phyloP scores from a whole-genome alignment of 1,284 basidiomycete species.

The Thecaphora thlaspeos region DNA sequence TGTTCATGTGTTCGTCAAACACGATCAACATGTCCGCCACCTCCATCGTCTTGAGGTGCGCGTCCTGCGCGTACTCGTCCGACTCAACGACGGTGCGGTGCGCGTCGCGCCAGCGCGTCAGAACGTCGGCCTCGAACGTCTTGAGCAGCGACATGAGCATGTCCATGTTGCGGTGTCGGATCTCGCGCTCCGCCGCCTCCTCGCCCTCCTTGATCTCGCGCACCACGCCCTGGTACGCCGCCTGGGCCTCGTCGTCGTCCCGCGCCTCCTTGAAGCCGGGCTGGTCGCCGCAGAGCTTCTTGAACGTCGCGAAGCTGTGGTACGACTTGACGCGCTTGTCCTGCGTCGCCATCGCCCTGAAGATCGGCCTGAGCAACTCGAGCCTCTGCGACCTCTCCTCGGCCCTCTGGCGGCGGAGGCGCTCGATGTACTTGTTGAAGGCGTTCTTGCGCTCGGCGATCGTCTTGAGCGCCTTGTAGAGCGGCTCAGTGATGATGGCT shows the following conservation, averaged over 20 bases:
- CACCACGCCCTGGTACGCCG: constrained; percentile 32
- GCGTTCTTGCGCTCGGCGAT: constrained; percentile 90
- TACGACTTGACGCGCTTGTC: constrained; percentile 41
- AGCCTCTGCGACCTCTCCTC: constrained; percentile 23
- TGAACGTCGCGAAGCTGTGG: constrained; percentile 37
- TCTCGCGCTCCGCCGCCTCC: constrained; percentile 15
- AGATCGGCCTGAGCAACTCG: constrained; percentile 36
- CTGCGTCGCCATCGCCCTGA: constrained; percentile 15
- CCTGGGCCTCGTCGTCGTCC: constrained; percentile 32
- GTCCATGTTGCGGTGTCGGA: constrained; percentile 40
- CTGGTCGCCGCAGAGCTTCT: constrained; percentile 19
- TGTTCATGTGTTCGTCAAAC: constrained; percentile 50
- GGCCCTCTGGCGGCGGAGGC: constrained; percentile 39
- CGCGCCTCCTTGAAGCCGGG: constrained; percentile 10
- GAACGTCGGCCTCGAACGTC: constrained; percentile 49
- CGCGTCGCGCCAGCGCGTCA: constrained; percentile 55
- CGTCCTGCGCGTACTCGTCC: constrained; percentile 41
- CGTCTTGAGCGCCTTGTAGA: constrained; percentile 91
- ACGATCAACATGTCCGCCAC: constrained; percentile 47
- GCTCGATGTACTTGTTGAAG: constrained; percentile 61
- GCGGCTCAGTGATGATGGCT: constrained; percentile 92
- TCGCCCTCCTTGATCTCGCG: constrained; percentile 33
- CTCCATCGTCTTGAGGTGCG: constrained; percentile 38
- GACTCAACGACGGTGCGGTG: constrained; percentile 48
- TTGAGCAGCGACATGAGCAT: constrained; percentile 49